Evolutionary conservation across 306 rosid genomes (phyloP), one percentile per base, ranked within the genome.

Genomic region (Albizia julibrissin): DNA sequence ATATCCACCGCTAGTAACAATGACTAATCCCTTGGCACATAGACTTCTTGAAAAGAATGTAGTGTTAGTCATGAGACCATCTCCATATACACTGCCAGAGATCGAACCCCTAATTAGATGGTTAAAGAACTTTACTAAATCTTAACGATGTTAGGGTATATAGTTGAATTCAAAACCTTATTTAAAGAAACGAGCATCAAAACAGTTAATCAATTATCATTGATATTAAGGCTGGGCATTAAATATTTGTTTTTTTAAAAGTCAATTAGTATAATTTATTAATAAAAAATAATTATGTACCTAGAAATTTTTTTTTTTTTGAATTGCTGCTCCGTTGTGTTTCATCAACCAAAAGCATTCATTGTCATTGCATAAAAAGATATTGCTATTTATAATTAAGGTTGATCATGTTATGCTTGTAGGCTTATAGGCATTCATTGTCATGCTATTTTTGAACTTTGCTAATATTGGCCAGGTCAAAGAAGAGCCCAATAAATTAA

Each of bases 131-230:
- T 1, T 5, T 34, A 1, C 0, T 34, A 34, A 34, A 1, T 34
- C 1, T 1, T 0, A 34, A 34, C 39, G 0, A 0, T 34, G 5
- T 0, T 34, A 0, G 6, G 39, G 1, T 0, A 5, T 1, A 34
- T 5, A 5, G 1, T 18, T 18, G 24, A 54, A 54, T 54, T 8
- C 27, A 56, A 19, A 8, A 56, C 8, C 5, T 56, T 56, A 6
- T 56, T 56, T 56, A 8, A 19, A 19, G 24, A 19, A 19, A 19
- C 21, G 19, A 52, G 59, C 59, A 18, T n/a, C 11, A 15, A 19
- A 19, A 19, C 2, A 16, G 24, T 19, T 16, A 18, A 52, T 11
- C 7, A 18, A 0, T 22, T n/a, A 56, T 56, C 4, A n/a, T 56
- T 19, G 0, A 26, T 4, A 27, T 62, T 6, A 2, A 27, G 3